Base-by-base conservation (phyloP, 2,329 filamentous ascomycete species). In the Grosmannia serpens region DNA sequence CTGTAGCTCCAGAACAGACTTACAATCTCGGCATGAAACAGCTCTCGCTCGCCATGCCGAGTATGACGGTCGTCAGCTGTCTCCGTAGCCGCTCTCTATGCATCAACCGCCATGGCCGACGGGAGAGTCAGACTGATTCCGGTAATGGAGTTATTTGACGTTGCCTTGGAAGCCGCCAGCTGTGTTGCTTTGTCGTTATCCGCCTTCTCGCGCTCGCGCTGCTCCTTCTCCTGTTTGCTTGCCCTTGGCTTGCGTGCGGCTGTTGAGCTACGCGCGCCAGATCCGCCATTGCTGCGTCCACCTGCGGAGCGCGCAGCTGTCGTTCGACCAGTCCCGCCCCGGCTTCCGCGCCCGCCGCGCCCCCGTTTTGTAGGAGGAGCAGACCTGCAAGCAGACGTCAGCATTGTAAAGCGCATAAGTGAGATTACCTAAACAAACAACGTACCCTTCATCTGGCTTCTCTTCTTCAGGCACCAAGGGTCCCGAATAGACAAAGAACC, bases 401-500 rank as follows among this genome's bases (percentile, higher is more conserved):
- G 74, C 61, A 66, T 11, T 62, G 20, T 20, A 55, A 58, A 46
- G 38, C 8, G 11, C 26, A 50, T 15, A 50, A 5, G 10, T 35
- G n/a, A 57, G 47, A 58, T 29, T 38, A 55, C 20, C 27, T 33
- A 56, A 56, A 31, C 2, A 15, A 38, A 53, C n/a, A 29, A 77
- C 78, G 63, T 78, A 81, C 78, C 75, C 76, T 59, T 72, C 70
- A 64, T 76, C 73, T 41, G 80, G 79, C 72, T 94, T 92, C 73
- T 95, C 88, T 26, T 86, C 88, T 71, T 95, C 91, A 6, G 88
- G 88, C 26, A 97, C 82, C 53, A 99, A 76, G 10, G 92, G 92
- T 4, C 94, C 94, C 61, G 89, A 95, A 72, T 96, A 99, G 1
- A 99, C 94, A 70, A 97, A 99, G 75, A 97, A 99, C 1, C 94